Base-by-base conservation (phyloP, 768 basidiomycete genomes). In the Boletus sp. region DNA sequence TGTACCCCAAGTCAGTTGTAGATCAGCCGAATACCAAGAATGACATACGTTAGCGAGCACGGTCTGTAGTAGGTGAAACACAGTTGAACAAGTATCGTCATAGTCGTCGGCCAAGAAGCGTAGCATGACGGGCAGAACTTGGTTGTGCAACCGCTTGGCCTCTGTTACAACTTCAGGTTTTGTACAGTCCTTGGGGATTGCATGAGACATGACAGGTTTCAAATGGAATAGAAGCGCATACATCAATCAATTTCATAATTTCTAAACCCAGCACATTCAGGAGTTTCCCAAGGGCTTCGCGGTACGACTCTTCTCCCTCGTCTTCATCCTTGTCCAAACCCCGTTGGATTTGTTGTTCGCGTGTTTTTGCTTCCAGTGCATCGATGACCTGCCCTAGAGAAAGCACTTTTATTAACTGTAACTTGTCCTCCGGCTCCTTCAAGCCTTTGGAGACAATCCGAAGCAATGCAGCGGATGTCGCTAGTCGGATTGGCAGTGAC, bases 361-460 rank as follows among this genome's bases (percentile, higher is more conserved):
- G 79, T 10, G 90, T 88, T 70, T 88, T 87, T 23, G 80, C 68
- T 72, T 96, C 91, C 23, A 98, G 75, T 1, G 88, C 85, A 38
- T 85, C 84, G 11, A 98, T 75, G 19, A 96, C 88, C 56, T 87
- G 81, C 11, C 85, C 87, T 27, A 98, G 74, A 19, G 95, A 88
- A 32, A 99, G 80, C 4, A 97, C 90, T 64, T 92, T 88, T 63
- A 98, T 78, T 15, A 98, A 78, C 62, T 92, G 88, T 9, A 99
- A 72, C 70, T 97, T 97, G 68, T 96, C 94, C 35, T 78, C 78
- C 0, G 91, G 83, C 64, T 95, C 93, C 65, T 98, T 94, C 41
- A 98, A 79, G 17, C 97, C 97, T 71, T 98, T 98, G 25, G 83
- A 75, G n/a, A 96, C 79, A 48, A 98, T 90, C 23, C 88, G 85